Conservation (phyloP, 352 stramenopile species). For the Phytopythium kandeliae region DNA sequence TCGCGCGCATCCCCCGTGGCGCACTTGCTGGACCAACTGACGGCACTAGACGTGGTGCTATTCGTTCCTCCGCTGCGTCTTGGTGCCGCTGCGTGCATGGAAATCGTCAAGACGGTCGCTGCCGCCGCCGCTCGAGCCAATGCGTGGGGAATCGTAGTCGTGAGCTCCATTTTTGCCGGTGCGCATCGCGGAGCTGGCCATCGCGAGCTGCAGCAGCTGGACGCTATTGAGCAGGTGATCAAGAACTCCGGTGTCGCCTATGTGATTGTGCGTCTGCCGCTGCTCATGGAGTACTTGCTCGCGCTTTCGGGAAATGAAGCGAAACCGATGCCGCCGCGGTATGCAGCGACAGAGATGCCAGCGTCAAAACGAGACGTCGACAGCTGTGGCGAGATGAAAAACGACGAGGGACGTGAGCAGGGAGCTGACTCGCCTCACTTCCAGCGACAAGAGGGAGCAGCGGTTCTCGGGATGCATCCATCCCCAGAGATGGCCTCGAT, state of each 20-base stretch:
- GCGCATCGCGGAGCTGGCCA: slow-evolving; percentile 5
- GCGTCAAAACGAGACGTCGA: neutral
- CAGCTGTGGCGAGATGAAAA: slow-evolving; percentile 8
- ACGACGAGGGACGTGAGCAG: slow-evolving; percentile 18
- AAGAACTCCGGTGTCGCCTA: slow-evolving; percentile 53
- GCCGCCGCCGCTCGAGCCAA: slow-evolving; percentile 39
- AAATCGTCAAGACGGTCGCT: slow-evolving; percentile 48
- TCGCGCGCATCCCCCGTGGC: slow-evolving; percentile 36
- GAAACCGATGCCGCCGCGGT: neutral
- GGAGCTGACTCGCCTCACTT: neutral
- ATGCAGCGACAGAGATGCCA: neutral
- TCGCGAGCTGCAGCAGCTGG: slow-evolving; percentile 40
- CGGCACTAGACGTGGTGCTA: slow-evolving; percentile 55
- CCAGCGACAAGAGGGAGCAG: slow-evolving; percentile 14
- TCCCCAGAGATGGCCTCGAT: slow-evolving; percentile 16
- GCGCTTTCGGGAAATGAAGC: slow-evolving; percentile 28
- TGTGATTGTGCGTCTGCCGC: slow-evolving; percentile 52
- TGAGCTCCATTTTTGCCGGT: slow-evolving; percentile 63
- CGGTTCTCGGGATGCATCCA: slow-evolving; percentile 1
- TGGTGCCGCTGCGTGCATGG: slow-evolving; percentile 37
- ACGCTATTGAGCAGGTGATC: slow-evolving; percentile 56
- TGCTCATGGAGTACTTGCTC: slow-evolving; percentile 83
- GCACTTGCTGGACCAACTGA: slow-evolving; percentile 55
- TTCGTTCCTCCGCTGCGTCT: slow-evolving; percentile 65
- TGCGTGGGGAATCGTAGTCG: slow-evolving; percentile 69